Evolutionary conservation across 2,329 filamentous ascomycete genomes (phyloP), one percentile per base, ranked within the genome.

Genomic region (Monilinia fructicola): DNA sequence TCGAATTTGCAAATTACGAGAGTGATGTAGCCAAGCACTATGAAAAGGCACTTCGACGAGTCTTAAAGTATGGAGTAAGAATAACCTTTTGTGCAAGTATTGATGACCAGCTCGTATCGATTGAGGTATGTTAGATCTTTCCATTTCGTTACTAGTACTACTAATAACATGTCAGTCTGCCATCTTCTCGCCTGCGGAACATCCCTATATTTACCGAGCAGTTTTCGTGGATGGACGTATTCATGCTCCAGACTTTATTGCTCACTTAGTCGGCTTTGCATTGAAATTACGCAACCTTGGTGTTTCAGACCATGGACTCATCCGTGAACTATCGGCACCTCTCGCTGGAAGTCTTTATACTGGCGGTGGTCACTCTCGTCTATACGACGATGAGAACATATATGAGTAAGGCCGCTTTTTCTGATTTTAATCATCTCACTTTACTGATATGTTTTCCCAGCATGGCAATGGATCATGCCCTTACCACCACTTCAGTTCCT

Each of bases 251-350:
- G 93, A 96, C 77, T 99, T 99, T 75, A 89, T 99, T 61, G 92
- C 92, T 2, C 92, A 97, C 74, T 85, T 99, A 2, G 90, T 99
- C 54, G 93, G 93, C 56, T 97, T 99, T 76, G 90, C 91, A 0
- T 85, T 98, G 70, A 98, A 97, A 75, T 84, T 99, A 12, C 91
- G 95, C 64, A 99, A 99, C 75, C 85, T 97, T 1, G 95, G 95
- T 44, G 85, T 98, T 31, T 90, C 91, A 2, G 95, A 99, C 76
- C 95, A 99, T 76, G 94, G 94, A 6, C 85, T 99, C 9, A 90
- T 99, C 70, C 89, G 93, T 58, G 95, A 99, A 78, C 83, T 99
- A 14, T 96, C 92, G 2, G 84, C 89, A 1, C 92, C 95, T 2
- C 84, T 99, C 2, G 95, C 95, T 0, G 95, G 95, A 35, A 96